Evolutionary conservation across 208 protist genomes (phyloP).

Genomic region (Acanthamoeba sp.): DNA sequence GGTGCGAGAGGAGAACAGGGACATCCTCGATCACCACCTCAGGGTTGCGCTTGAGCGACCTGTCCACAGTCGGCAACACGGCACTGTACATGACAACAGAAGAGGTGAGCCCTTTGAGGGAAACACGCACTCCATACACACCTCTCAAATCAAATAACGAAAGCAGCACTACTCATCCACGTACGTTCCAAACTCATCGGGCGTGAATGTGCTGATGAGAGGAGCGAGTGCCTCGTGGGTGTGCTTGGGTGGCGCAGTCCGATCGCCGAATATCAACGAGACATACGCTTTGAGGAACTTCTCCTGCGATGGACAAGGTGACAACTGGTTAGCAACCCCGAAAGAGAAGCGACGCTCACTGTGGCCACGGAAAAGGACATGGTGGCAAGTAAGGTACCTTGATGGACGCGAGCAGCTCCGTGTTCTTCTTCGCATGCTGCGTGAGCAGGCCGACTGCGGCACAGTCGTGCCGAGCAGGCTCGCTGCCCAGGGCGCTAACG

Average conservation of each 20-base stretch:
- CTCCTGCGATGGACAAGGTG: neutral
- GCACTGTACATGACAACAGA: neutral
- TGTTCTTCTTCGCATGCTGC: neutral
- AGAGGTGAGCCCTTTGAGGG: neutral
- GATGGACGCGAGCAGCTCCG: conserved; percentile 40
- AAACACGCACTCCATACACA: no score
- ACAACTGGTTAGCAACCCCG: neutral
- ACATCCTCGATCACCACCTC: conserved; percentile 67
- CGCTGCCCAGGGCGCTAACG: conserved; percentile 57
- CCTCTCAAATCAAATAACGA: no score
- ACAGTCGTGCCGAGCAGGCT: conserved; percentile 67
- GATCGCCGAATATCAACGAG: conserved; percentile 74
- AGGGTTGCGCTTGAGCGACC: conserved; percentile 70
- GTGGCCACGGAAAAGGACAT: neutral
- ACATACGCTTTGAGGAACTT: conserved; percentile 74
- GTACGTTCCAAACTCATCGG: conserved; percentile 69
- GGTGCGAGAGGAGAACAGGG: conserved; percentile 42
- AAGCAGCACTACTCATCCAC: no score
- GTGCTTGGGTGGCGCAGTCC: conserved; percentile 65
- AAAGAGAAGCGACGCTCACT: no score
- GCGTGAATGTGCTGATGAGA: conserved; percentile 35
- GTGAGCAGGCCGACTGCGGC: conserved; percentile 60
- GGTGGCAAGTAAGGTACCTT: neutral
- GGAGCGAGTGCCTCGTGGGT: conserved; percentile 13
- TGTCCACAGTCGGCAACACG: conserved; percentile 62